Evolutionary conservation across 352 stramenopile genomes (phyloP), one percentile per base, ranked within the genome.

Genomic region (Pythium volutum): DNA sequence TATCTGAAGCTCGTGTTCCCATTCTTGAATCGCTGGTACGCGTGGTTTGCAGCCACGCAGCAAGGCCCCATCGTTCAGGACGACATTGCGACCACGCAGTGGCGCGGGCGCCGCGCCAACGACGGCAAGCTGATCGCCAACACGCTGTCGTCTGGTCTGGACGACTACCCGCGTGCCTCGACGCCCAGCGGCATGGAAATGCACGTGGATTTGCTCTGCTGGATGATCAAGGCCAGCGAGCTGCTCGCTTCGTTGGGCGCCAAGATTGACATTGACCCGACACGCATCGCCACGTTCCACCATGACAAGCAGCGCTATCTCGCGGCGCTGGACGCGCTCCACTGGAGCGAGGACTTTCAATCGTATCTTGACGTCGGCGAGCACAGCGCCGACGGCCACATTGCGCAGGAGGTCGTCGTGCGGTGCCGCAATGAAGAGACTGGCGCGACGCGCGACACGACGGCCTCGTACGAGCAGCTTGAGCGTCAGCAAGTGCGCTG

Each of bases 151-250:
- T 98, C 89, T 0, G 94, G 94, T 0, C 62, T 98, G 9, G 94
- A 98, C 49, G 94, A 98, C 70, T 98, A 96, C 62, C 94, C 94
- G 3, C 75, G 85, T 51, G 84, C 86, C 1, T 93, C 78, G n/a
- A 64, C 69, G 45, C 79, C 87, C 4, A 85, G 74, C 26, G 55
- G 84, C 10, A 68, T 84, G 29, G 91, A 98, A 60, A 88, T 86
- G 66, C 91, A 98, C 55, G 83, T 98, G 23, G 94, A 98, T 58
- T 46, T 98, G 53, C 56, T 96, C 0, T 85, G 81, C 38, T 98
- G 94, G 94, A 91, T 98, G 73, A 83, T 94, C 34, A 82, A 81
- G 33, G 72, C 72, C 22, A 91, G 77, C 46, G 64, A 81, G 18
- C 61, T 91, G 15, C 76, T 93, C 61, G 60, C 68, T 1, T 73